Conservation (phyloP, 2,329 filamentous ascomycete species). For the Pyrenophora seminiperda region DNA sequence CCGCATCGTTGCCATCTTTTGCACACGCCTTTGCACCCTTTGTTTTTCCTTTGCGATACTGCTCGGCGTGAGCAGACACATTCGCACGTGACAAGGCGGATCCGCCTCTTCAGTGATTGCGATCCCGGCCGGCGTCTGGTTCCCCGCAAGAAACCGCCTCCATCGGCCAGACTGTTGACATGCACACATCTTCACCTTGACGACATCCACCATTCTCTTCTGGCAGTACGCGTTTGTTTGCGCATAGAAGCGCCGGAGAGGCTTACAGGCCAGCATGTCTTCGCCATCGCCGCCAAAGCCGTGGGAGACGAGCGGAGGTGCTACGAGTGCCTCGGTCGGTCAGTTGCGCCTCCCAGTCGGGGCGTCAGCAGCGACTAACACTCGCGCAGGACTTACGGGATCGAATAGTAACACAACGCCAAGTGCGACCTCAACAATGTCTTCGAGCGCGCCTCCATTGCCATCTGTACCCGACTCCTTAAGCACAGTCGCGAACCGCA, state of each 20-base stretch:
- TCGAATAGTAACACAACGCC: conserved; percentile 50
- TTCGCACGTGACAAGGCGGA: conserved; percentile 19
- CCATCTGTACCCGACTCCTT: conserved; percentile 82
- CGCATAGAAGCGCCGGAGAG: conserved; percentile 33
- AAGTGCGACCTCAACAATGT: conserved; percentile 47
- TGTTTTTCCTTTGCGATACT: background rate
- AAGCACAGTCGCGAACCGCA: conserved; percentile 80
- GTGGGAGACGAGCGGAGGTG: conserved; percentile 82
- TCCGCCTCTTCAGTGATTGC: conserved; percentile 12
- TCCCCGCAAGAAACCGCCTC: conserved; percentile 15
- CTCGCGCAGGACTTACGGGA: conserved; percentile 39
- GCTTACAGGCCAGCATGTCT: conserved; percentile 54
- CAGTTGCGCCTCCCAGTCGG: conserved; percentile 24
- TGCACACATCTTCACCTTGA: conserved; percentile 11
- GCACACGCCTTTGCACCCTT: background rate
- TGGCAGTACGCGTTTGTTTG: conserved; percentile 1
- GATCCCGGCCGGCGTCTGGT: conserved; percentile 8
- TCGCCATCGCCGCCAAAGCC: conserved; percentile 88
- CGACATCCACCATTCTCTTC: conserved; percentile 15
- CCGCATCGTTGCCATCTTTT: background rate
- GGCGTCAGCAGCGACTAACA: conserved; percentile 33
- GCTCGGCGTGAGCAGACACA: conserved; percentile 4
- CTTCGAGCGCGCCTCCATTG: conserved; percentile 65
- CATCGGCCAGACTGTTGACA: conserved; percentile 9
- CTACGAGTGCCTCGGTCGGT: conserved; percentile 49